These are phyloP conservation scores for Aechmea fasciata DNA, from an alignment of 176 grass and related monocot genomes.

Conservation along the genomic window DNA sequence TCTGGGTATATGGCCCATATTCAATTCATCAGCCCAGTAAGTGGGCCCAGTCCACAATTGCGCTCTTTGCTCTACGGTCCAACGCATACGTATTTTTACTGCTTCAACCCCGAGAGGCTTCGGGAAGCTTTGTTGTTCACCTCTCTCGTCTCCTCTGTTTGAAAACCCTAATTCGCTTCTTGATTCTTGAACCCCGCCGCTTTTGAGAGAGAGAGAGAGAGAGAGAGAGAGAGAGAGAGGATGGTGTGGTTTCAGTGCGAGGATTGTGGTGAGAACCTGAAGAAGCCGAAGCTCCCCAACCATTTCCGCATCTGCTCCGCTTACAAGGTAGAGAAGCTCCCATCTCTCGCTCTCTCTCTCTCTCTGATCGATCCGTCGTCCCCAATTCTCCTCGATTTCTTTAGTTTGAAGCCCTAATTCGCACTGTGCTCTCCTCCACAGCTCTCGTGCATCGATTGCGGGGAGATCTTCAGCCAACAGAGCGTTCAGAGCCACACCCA, in stretches of 20 bases:
- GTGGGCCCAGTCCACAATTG: too few relatives aligned
- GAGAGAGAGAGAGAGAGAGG: not conserved
- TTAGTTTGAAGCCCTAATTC: not conserved
- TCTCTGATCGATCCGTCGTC: not conserved
- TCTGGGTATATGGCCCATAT: too few relatives aligned
- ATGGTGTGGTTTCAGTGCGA: constrained; percentile 99
- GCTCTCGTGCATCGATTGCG: constrained; percentile 94
- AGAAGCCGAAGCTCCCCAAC: constrained; percentile 86
- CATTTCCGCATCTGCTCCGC: constrained; percentile 94
- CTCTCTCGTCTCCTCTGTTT: not conserved
- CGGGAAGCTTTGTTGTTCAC: not conserved
- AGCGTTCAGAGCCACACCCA: constrained; percentile 74
- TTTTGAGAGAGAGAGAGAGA: constrained; percentile 1
- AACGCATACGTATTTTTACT: too few relatives aligned
- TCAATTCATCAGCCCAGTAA: too few relatives aligned
- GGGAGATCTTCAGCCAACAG: constrained; percentile 51
- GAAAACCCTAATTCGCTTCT: constrained; percentile 18
- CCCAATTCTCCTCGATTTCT: not conserved
- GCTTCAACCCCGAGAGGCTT: too few relatives aligned
- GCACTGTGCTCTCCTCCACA: constrained; percentile 18
- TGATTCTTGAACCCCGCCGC: constrained; percentile 25
- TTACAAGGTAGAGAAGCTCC: constrained; percentile 40
- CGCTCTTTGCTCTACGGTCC: too few relatives aligned
- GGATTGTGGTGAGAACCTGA: constrained; percentile 80
- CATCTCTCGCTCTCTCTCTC: not conserved